Conservation (phyloP, 257 asterid species). For the Scutellaria baicalensis region DNA sequence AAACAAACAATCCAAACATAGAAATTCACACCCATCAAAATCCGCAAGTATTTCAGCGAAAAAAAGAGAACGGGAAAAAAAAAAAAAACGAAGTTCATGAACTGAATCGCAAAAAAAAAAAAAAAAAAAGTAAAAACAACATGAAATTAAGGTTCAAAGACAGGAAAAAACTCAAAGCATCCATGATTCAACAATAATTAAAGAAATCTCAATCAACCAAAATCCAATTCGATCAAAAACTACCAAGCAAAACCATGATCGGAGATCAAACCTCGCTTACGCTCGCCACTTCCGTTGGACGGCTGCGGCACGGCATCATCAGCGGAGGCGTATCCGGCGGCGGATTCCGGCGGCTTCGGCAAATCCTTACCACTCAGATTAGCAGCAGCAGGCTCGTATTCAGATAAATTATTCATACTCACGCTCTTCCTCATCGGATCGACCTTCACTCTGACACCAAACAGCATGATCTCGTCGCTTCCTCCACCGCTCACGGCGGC, state of each 20-base stretch:
- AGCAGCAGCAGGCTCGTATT: constrained; percentile 34
- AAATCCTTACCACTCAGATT: constrained; percentile 16
- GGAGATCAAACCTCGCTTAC: constrained; percentile 77
- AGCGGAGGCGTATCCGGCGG: constrained; percentile 61
- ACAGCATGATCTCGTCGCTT: constrained; percentile 54
- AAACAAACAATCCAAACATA: background rate
- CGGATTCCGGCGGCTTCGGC: constrained; percentile 21
- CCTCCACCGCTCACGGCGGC: constrained; percentile 9
- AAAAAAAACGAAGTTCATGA: background rate
- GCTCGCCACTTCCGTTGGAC: constrained; percentile 45
- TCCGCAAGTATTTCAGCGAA: background rate
- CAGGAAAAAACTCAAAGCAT: background rate
- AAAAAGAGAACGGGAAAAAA: too few relatives aligned
- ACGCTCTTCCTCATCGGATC: constrained; percentile 89
- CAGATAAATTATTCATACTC: constrained; percentile 72
- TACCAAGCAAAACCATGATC: background rate
- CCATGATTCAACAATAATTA: background rate
- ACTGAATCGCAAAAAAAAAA: background rate
- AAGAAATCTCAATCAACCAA: background rate
- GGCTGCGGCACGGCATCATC: constrained; percentile 54
- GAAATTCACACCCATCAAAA: background rate
- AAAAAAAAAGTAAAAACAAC: background rate
- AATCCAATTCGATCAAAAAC: background rate
- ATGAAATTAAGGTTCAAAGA: background rate
- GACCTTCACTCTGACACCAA: constrained; percentile 69